A percentile compares a stretch with the other conserved stretches of the same genome.
These are phyloP conservation scores for Plasmodium vinckei DNA, from an alignment of 169 alveolate species.

Conservation along the genomic window DNA sequence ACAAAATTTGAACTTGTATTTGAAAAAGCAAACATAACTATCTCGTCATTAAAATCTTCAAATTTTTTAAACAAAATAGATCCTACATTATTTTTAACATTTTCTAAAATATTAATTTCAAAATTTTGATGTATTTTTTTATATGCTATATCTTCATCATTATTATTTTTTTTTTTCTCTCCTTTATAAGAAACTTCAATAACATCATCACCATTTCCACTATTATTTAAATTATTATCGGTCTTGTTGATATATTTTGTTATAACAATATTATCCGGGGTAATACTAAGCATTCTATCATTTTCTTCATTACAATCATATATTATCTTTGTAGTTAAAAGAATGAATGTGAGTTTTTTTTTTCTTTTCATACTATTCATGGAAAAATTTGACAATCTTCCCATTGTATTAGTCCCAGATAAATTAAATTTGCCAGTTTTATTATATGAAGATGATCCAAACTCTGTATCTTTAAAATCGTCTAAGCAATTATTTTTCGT, in stretches of 20 bases:
- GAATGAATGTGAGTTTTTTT: constrained; percentile 25
- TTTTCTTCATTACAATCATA: constrained; percentile 32
- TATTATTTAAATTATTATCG: constrained; percentile 14
- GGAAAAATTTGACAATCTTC: no score
- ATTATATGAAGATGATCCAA: background rate
- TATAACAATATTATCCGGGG: constrained; percentile 30
- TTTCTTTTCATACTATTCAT: constrained; percentile 13
- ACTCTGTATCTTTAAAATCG: background rate
- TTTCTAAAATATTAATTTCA: constrained; percentile 63
- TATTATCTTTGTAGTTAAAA: constrained; percentile 27
- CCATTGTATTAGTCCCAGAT: no score
- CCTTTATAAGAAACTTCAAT: constrained; percentile 54
- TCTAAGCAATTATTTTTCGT: constrained; percentile 19
- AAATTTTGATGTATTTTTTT: constrained; percentile 30
- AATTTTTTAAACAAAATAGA: constrained; percentile 56
- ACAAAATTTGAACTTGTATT: constrained; percentile 49
- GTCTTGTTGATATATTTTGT: constrained; percentile 40
- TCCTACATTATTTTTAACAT: constrained; percentile 43
- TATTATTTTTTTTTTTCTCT: constrained; percentile 45
- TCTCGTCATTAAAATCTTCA: constrained; percentile 56
- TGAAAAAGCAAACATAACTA: constrained; percentile 29
- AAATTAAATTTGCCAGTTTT: background rate
- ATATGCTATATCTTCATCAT: constrained; percentile 42
- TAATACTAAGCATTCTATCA: constrained; percentile 11
- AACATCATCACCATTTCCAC: constrained; percentile 45